Evolutionary conservation across 345 rosid species (phyloP).

Genomic region (Lepidium africanum): DNA sequence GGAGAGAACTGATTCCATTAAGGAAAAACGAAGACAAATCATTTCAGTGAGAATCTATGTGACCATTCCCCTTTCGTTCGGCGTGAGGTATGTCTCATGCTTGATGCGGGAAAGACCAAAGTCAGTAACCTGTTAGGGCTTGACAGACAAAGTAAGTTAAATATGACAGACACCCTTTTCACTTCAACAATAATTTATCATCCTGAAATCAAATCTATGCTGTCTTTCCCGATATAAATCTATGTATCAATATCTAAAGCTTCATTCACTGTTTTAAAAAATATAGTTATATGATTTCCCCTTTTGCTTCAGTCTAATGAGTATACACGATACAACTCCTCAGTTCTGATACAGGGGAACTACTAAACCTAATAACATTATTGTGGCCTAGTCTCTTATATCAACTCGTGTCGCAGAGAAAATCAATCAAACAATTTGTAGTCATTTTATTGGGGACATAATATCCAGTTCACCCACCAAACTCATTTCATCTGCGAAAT

Average conservation of each 20-base stretch:
- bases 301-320: neutral
- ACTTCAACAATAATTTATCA: neutral
- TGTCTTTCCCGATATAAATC: neutral
- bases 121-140: constrained; percentile 74
- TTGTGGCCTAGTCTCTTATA: no score
- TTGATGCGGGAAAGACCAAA: constrained; percentile 95
- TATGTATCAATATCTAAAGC: neutral
- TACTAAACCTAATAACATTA: neutral
- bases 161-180: neutral
- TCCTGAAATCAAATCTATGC: neutral
- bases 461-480: no score
- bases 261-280: neutral
- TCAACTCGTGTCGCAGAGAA: no score
- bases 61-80: constrained; percentile 91
- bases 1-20: neutral
- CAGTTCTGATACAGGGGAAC: neutral
- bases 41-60: neutral
- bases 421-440: no score
- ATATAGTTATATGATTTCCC: neutral
- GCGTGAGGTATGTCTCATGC: constrained; percentile 72
- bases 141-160: constrained; percentile 2
- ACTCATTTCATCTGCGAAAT: no score
- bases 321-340: neutral
- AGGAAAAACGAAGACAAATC: neutral
- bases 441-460: no score